Evolutionary conservation across 2,329 filamentous ascomycete species (phyloP), one percentile per base, ranked within the genome.

Genomic region (Ceratocystis harringtonii): DNA sequence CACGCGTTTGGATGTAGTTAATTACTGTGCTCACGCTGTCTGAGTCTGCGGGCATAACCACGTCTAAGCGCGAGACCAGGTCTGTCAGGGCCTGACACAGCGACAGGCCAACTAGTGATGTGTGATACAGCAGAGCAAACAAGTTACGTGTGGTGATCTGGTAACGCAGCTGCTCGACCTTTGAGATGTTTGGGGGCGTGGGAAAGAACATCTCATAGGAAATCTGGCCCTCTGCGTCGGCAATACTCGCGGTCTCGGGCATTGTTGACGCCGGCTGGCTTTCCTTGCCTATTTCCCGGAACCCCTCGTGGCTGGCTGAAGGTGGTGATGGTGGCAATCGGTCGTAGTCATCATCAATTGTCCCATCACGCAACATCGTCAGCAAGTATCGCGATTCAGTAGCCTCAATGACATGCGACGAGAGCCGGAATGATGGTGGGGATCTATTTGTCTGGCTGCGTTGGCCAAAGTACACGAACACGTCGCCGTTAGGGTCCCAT

Each of bases 101-200:
- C 3, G 85, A 84, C 1, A 82, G 70, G 0, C 86, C 86, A 1
- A 89, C 85, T 0, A 89, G 76, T 0, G 85, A 85, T 25, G 82
- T 81, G 63, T 83, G 79, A 70, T 83, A 85, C 1, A 88, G 73
- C 43, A 88, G 74, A 0, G 85, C 86, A 69, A 89, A 84, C 57
- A 88, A 81, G 70, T 89, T 89, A 22, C 86, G 81, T 0, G 85
- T 86, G 0, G 86, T 85, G 60, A 88, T 78, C 69, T 85, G 83
- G 68, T 87, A 78, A 0, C 83, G 77, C 1, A 80, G 76, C 64
- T 79, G 79, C 52, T 79, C 80, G 19, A 73, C 73, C 70, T 73
- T 79, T 69, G 71, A 78, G 48, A 80, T 70, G 45, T 80, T 77
- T 1, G 77, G 69, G 0, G 84, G 84, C 0, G 83, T 78, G 0